Evolutionary conservation across 805 yeast genomes (phyloP).

Genomic region (Wickerhamiella sergipiensis): DNA sequence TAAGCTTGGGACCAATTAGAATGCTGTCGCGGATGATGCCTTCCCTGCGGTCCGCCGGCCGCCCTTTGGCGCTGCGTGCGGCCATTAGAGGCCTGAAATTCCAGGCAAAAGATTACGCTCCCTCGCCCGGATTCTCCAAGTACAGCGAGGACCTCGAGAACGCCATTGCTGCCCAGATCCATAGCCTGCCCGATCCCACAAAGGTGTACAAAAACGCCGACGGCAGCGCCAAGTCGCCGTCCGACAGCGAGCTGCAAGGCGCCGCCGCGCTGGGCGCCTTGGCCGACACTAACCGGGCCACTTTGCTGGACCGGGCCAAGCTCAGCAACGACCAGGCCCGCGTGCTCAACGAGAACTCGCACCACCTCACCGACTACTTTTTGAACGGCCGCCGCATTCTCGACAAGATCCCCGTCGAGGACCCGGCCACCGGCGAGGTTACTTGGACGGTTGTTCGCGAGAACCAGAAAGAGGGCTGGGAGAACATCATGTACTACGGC

Average conservation of each 20-base stretch:
- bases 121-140: slow-evolving; percentile 16
- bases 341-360: slow-evolving; percentile 46
- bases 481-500: slow-evolving; percentile 52
- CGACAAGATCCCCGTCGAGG: slow-evolving; percentile 76
- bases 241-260: slow-evolving; percentile 54
- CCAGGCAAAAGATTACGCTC: slow-evolving; percentile 22
- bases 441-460: slow-evolving; percentile 69
- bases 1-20: not conserved
- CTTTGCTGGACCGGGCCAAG: slow-evolving; percentile 31
- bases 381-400: slow-evolving; percentile 50
- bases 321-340: slow-evolving; percentile 41
- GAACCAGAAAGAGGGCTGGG: slow-evolving; percentile 78
- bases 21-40: slow-evolving; percentile 1
- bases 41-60: not conserved
- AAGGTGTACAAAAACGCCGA: slow-evolving; percentile 61
- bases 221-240: slow-evolving; percentile 58
- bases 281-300: slow-evolving; percentile 42
- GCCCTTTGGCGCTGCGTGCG: not conserved
- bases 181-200: slow-evolving; percentile 48
- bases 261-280: slow-evolving; percentile 58
- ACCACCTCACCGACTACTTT: slow-evolving; percentile 40
- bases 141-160: slow-evolving; percentile 33
- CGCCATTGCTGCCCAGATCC: slow-evolving; percentile 49
- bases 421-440: slow-evolving; percentile 61
- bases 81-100: slow-evolving; percentile 16